Percentiles rank a stretch among this genome's conserved stretches.
Conservation (phyloP, 306 rosid species). For the Prunus mume region DNA sequence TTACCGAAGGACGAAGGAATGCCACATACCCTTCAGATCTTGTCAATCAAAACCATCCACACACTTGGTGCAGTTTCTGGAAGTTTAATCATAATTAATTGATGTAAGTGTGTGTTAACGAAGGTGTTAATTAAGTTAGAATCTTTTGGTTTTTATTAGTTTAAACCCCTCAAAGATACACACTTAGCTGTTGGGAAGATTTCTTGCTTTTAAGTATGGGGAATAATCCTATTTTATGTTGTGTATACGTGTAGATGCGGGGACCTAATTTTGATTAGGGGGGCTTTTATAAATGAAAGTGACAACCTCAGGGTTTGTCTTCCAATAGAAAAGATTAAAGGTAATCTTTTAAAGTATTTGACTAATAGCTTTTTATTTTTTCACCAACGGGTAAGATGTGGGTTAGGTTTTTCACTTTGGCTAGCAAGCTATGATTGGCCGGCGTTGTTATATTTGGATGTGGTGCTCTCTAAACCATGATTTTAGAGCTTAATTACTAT, state of each 20-base stretch:
- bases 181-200: constrained; percentile 59
- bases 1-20: constrained; percentile 36
- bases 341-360: constrained; percentile 25
- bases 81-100: constrained; percentile 25
- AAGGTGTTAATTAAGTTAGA: constrained; percentile 32
- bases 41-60: constrained; percentile 39
- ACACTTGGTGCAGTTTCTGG: constrained; percentile 35
- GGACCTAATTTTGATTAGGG: constrained; percentile 16
- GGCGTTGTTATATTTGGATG: neutral
- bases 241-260: constrained; percentile 20
- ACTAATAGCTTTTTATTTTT: constrained; percentile 27
- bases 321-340: constrained; percentile 38
- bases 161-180: constrained; percentile 39
- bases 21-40: constrained; percentile 40
- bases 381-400: constrained; percentile 28
- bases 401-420: constrained; percentile 13
- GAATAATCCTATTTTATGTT: constrained; percentile 45
- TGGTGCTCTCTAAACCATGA: constrained; percentile 33
- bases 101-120: constrained; percentile 2
- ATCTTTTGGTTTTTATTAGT: constrained; percentile 37
- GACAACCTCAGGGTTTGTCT: constrained; percentile 42
- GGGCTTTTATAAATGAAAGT: constrained; percentile 30
- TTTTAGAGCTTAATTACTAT: constrained; percentile 23
- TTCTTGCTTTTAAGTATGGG: constrained; percentile 53
- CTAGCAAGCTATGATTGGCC: constrained; percentile 18